Evolutionary conservation across 257 asterid genomes (phyloP).

Genomic region (Solanum tarapatanum): DNA sequence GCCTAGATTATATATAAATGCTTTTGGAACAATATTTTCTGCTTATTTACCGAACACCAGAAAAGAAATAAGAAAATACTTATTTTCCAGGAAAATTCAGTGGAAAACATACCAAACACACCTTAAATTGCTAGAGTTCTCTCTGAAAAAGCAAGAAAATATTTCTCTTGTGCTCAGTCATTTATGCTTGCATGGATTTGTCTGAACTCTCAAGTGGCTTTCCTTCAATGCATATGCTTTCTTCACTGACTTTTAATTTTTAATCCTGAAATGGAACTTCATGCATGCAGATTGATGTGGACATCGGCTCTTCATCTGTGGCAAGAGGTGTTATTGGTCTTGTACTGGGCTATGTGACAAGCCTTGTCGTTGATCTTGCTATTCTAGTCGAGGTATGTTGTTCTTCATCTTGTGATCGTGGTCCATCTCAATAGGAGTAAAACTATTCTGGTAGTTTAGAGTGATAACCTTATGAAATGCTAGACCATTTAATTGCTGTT

Average conservation of each 20-base stretch:
- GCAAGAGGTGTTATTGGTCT: slow-evolving; percentile 90
- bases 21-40: neutral
- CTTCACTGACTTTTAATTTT: neutral
- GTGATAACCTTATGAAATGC: neutral
- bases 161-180: neutral
- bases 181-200: neutral
- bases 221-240: neutral
- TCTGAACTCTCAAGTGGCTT: neutral
- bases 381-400: slow-evolving; percentile 70
- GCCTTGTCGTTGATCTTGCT: slow-evolving; percentile 93
- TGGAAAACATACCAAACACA: neutral
- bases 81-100: neutral
- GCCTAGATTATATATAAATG: neutral
- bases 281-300: slow-evolving; percentile 81
- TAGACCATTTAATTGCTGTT: neutral
- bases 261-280: neutral
- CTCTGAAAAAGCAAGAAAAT: neutral
- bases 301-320: slow-evolving; percentile 96
- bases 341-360: slow-evolving; percentile 85
- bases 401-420: neutral
- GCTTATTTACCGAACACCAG: neutral
- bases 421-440: neutral
- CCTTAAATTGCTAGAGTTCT: neutral
- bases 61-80: neutral
- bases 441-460: neutral